Conservation (phyloP, 495 filamentous ascomycete genomes). For the Daldinia loculata region DNA sequence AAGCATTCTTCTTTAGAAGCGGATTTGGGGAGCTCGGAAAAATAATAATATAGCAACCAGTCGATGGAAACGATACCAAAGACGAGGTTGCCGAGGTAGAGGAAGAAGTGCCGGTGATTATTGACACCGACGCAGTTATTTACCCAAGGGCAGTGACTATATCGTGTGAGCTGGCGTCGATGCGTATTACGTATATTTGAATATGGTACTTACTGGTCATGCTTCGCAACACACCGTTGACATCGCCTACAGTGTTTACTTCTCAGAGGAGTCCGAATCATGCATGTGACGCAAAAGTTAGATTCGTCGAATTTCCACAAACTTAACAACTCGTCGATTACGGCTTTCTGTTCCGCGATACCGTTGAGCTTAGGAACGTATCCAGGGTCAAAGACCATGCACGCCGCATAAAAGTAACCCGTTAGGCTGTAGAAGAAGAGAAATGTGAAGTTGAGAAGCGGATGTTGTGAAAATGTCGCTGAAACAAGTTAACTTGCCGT, state of each 20-base stretch:
- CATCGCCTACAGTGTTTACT: conserved; percentile 96
- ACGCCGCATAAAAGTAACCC: conserved; percentile 83
- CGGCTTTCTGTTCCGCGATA: conserved; percentile 83
- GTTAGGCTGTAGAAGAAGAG: conserved; percentile 68
- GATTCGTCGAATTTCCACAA: conserved; percentile 91
- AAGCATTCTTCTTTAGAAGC: conserved; percentile 69
- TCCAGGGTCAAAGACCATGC: conserved; percentile 89
- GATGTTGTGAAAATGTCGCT: conserved; percentile 71
- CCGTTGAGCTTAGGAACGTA: conserved; percentile 93
- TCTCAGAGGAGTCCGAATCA: conserved; percentile 88
- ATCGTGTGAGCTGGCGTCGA: conserved; percentile 51
- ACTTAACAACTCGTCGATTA: conserved; percentile 83
- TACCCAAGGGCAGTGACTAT: conserved; percentile 96
- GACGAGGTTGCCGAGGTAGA: conserved; percentile 82
- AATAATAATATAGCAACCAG: conserved; percentile 56
- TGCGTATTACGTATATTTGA: background rate
- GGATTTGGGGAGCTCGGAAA: conserved; percentile 43
- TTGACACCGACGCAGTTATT: conserved; percentile 95
- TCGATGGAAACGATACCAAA: conserved; percentile 74
- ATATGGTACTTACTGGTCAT: conserved; percentile 81
- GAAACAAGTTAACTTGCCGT: conserved; percentile 26
- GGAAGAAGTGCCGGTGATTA: conserved; percentile 93
- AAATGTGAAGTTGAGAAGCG: conserved; percentile 80
- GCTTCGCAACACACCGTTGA: conserved; percentile 90
- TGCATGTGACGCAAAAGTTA: conserved; percentile 93